Evolutionary conservation across 1,139 yeast genomes (phyloP).

Genomic region (Kurtzmaniella quercitrusa): DNA sequence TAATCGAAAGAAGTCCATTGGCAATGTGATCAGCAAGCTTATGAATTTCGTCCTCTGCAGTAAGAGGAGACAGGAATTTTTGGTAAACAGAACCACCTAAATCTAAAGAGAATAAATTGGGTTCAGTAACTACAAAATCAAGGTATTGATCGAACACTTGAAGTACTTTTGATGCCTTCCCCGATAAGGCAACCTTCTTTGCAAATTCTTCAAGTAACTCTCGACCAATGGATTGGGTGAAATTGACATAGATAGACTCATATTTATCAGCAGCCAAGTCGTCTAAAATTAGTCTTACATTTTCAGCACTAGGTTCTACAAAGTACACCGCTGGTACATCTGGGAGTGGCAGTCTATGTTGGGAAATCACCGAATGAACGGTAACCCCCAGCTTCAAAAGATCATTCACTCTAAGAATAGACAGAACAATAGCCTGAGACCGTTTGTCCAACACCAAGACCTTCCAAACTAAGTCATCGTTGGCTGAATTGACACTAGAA

Average conservation of each 20-base stretch:
- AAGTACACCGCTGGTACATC: conserved; percentile 95
- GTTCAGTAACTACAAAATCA: conserved; percentile 89
- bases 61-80: conserved; percentile 62
- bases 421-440: conserved; percentile 81
- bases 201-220: conserved; percentile 87
- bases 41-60: conserved; percentile 74
- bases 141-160: conserved; percentile 93
- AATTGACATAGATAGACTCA: conserved; percentile 76
- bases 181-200: conserved; percentile 67
- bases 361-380: conserved; percentile 69
- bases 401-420: conserved; percentile 88
- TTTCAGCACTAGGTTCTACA: conserved; percentile 79
- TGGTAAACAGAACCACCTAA: conserved; percentile 56
- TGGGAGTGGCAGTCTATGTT: conserved; percentile 73
- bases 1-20: conserved; percentile 72
- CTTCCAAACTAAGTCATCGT: conserved; percentile 79
- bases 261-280: conserved; percentile 75
- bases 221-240: conserved; percentile 75
- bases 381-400: conserved; percentile 85
- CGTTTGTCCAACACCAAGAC: conserved; percentile 80
- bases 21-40: conserved; percentile 65
- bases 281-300: conserved; percentile 60
- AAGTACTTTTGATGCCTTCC: conserved; percentile 64
- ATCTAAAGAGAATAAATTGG: conserved; percentile 81
- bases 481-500: neutral